Evolutionary conservation across 768 basidiomycete genomes (phyloP).

Genomic region (Coprinellus micaceus): DNA sequence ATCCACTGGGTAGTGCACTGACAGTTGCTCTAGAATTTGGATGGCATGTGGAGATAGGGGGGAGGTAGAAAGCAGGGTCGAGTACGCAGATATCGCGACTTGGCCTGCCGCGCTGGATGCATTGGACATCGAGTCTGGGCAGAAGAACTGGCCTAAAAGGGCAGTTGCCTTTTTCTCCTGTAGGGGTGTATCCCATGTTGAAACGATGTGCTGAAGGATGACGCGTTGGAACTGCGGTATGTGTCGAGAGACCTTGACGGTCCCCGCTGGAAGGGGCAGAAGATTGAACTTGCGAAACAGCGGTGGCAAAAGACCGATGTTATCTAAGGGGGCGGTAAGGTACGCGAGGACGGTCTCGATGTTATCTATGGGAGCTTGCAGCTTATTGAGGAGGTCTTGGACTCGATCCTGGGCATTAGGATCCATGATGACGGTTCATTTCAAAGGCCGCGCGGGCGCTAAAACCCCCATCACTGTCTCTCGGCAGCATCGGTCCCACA

Average conservation of each 20-base stretch:
- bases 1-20: slow-evolving; percentile 64
- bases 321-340: slow-evolving; percentile 55
- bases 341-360: slow-evolving; percentile 50
- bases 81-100: slow-evolving; percentile 59
- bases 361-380: slow-evolving; percentile 47
- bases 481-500: background rate
- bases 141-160: slow-evolving; percentile 68
- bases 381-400: slow-evolving; percentile 38
- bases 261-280: slow-evolving; percentile 30
- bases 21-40: slow-evolving; percentile 50
- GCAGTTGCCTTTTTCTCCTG: slow-evolving; percentile 41
- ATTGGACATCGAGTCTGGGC: slow-evolving; percentile 58
- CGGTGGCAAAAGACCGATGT: slow-evolving; percentile 56
- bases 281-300: slow-evolving; percentile 44
- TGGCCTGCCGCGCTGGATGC: slow-evolving; percentile 47
- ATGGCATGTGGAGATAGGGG: slow-evolving; percentile 49
- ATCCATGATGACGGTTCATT: slow-evolving; percentile 7
- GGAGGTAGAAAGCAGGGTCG: slow-evolving; percentile 49
- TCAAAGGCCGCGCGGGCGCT: background rate
- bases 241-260: slow-evolving; percentile 36
- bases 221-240: slow-evolving; percentile 59
- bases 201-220: slow-evolving; percentile 60
- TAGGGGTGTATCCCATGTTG: slow-evolving; percentile 63
- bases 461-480: too few species aligned
- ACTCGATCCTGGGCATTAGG: slow-evolving; percentile 22